Evolutionary conservation across 352 stramenopile species (phyloP).

Genomic region (Thraustotheca clavata): DNA sequence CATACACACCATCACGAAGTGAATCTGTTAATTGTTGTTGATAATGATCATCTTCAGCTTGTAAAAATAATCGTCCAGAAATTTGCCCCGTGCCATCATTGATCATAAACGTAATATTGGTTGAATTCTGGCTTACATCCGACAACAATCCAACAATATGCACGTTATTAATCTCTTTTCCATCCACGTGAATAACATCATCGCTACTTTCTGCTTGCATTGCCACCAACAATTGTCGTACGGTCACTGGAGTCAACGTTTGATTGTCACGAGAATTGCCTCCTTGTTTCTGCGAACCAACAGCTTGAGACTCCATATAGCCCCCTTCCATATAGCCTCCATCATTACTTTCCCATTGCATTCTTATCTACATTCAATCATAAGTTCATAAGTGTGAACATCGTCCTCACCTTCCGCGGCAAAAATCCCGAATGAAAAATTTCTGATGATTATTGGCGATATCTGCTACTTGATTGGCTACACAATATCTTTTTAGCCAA

Average conservation of each 20-base stretch:
- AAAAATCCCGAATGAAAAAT: background rate
- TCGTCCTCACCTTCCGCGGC: background rate
- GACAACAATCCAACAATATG: slow-evolving; percentile 84
- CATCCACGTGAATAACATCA: slow-evolving; percentile 80
- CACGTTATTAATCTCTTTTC: slow-evolving; percentile 79
- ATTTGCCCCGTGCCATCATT: slow-evolving; percentile 92
- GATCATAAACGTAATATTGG: slow-evolving; percentile 87
- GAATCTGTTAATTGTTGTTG: slow-evolving; percentile 28
- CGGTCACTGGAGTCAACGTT: slow-evolving; percentile 88
- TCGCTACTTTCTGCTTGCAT: slow-evolving; percentile 37
- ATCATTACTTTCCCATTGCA: slow-evolving; percentile 22
- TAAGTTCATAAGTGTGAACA: background rate
- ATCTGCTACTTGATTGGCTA: too few relatives aligned
- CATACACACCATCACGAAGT: slow-evolving; percentile 70
- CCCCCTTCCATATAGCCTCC: slow-evolving; percentile 21
- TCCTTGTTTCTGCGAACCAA: slow-evolving; percentile 22
- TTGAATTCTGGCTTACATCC: slow-evolving; percentile 69
- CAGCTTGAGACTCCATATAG: slow-evolving; percentile 20
- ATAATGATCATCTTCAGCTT: slow-evolving; percentile 76
- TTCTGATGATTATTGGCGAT: background rate
- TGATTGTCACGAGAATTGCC: slow-evolving; percentile 48
- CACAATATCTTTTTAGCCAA: slow-evolving; percentile 11
- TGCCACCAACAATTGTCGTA: slow-evolving; percentile 72
- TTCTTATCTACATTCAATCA: background rate
- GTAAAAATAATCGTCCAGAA: slow-evolving; percentile 87